phyloP scores from a whole-genome alignment of 345 rosid genomes.

The Firmiana major region DNA sequence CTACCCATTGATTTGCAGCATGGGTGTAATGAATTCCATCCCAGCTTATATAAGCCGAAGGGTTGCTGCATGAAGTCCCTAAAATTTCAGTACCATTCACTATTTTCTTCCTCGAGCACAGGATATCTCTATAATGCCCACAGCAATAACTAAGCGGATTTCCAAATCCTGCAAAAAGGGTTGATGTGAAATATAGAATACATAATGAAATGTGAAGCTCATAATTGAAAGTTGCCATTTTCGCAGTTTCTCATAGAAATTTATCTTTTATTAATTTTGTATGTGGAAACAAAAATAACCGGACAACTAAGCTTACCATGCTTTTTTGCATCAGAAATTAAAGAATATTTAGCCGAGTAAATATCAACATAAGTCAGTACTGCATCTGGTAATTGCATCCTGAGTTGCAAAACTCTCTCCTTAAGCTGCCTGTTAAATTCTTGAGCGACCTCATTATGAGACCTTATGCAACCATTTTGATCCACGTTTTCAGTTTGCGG shows the following conservation, averaged over 20 bases:
- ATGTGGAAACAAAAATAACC: background rate
- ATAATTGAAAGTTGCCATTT: background rate
- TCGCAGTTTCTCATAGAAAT: background rate
- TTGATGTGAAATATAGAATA: background rate
- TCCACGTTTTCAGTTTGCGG: constrained; percentile 17
- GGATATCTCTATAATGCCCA: constrained; percentile 12
- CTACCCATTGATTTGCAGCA: constrained; percentile 33
- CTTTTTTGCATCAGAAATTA: constrained; percentile 22
- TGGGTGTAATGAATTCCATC: constrained; percentile 35
- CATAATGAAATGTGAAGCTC: background rate
- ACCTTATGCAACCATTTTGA: constrained; percentile 26
- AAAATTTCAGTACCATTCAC: constrained; percentile 20
- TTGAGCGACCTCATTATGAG: constrained; percentile 32
- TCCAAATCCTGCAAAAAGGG: constrained; percentile 22
- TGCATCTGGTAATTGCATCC: constrained; percentile 26
- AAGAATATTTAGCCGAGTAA: constrained; percentile 25
- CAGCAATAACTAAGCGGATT: constrained; percentile 23
- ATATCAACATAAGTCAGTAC: constrained; percentile 35
- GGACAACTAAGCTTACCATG: constrained; percentile 21
- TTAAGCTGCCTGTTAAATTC: constrained; percentile 30
- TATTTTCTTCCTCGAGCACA: constrained; percentile 11
- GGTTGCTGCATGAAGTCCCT: constrained; percentile 19
- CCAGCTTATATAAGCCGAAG: constrained; percentile 32
- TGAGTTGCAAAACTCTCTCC: constrained; percentile 22
- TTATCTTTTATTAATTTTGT: constrained; percentile 2